Conservation (phyloP, 1,284 basidiomycete species). For the Gomphus bonarii region DNA sequence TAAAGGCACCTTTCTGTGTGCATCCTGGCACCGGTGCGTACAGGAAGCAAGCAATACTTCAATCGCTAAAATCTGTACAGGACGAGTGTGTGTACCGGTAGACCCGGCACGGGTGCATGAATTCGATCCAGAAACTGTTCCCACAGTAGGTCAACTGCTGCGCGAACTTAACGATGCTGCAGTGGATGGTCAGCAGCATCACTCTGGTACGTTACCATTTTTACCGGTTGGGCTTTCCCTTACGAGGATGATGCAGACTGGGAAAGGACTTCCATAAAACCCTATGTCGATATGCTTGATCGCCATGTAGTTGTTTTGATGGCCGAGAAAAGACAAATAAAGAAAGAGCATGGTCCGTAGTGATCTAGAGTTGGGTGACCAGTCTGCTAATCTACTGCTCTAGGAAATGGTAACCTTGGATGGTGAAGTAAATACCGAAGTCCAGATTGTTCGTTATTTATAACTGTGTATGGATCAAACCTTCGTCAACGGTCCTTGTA, state of each 20-base stretch:
- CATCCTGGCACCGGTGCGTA: constrained; percentile 74
- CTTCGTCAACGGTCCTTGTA: background rate
- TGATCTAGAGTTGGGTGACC: background rate
- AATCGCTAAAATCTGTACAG: constrained; percentile 21
- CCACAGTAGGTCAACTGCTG: constrained; percentile 78
- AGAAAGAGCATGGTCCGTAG: constrained; percentile 32
- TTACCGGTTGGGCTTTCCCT: background rate
- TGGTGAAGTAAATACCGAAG: background rate
- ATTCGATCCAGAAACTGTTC: constrained; percentile 82
- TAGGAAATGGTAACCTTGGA: background rate
- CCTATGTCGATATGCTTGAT: constrained; percentile 88
- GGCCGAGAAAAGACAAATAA: constrained; percentile 41
- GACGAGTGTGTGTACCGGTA: constrained; percentile 90
- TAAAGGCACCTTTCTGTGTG: constrained; percentile 95
- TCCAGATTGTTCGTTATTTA: background rate
- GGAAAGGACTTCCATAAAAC: constrained; percentile 70
- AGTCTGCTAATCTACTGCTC: background rate
- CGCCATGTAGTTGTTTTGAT: constrained; percentile 53
- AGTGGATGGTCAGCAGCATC: constrained; percentile 30
- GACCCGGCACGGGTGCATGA: constrained; percentile 68
- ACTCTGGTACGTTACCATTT: constrained; percentile 31
- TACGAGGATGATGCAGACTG: constrained; percentile 33
- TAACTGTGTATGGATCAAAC: background rate
- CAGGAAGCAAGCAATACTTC: constrained; percentile 18
- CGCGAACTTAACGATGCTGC: constrained; percentile 57